phyloP scores from a whole-genome alignment of 1,284 basidiomycete genomes.

The Microbotryum intermedium region DNA sequence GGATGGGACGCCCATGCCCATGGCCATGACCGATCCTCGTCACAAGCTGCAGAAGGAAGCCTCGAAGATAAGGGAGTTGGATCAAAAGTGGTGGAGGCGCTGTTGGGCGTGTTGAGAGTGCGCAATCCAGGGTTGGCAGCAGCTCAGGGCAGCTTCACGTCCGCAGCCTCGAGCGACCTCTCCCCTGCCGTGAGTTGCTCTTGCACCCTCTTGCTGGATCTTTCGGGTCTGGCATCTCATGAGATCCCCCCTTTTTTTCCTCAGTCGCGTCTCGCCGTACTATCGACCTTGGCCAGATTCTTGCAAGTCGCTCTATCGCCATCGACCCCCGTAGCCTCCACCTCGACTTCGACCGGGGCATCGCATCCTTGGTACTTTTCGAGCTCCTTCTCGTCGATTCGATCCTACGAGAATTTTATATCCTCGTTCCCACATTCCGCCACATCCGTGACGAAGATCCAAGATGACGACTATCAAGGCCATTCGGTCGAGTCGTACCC shows the following conservation, averaged over 20 bases:
- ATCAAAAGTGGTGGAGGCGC: conserved; percentile 11
- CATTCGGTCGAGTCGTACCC: conserved; percentile 9
- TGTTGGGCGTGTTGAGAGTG: conserved; percentile 36
- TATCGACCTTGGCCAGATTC: conserved; percentile 46
- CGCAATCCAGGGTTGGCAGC: conserved; percentile 27
- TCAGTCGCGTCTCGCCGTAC: conserved; percentile 29
- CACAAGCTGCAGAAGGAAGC: conserved; percentile 35
- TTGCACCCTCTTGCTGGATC: conserved; percentile 1
- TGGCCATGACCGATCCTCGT: neutral
- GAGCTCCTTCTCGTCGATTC: conserved; percentile 28
- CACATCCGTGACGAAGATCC: conserved; percentile 30
- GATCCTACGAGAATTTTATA: conserved; percentile 30
- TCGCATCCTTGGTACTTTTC: conserved; percentile 33
- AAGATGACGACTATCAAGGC: conserved; percentile 18
- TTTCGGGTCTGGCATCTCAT: conserved; percentile 48
- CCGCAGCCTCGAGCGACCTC: conserved; percentile 55
- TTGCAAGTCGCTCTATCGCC: conserved; percentile 38
- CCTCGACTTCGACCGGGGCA: conserved; percentile 1
- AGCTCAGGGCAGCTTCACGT: conserved; percentile 40
- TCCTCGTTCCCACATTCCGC: conserved; percentile 4
- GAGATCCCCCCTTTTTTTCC: conserved; percentile 32
- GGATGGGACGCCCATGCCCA: conserved; percentile 49
- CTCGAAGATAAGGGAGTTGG: conserved; percentile 5
- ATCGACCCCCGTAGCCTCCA: conserved; percentile 3
- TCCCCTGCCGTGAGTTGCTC: conserved; percentile 50